Evolutionary conservation across 306 rosid species (phyloP).

Genomic region (Pyrus communis): DNA sequence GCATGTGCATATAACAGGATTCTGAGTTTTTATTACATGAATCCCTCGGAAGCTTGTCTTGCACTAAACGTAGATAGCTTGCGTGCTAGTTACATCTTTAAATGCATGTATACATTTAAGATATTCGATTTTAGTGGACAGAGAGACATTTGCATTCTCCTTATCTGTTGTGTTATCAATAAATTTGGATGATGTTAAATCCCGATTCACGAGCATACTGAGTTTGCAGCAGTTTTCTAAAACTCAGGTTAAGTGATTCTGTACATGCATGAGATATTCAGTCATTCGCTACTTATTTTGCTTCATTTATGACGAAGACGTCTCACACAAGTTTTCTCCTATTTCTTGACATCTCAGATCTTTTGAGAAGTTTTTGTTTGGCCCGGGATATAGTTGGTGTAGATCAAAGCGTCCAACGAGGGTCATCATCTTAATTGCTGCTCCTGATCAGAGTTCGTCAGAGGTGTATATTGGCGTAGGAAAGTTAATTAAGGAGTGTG

Average conservation of each 20-base stretch:
- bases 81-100: neutral
- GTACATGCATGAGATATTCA: constrained; percentile 7
- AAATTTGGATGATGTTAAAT: neutral
- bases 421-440: constrained; percentile 5
- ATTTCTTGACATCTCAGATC: neutral
- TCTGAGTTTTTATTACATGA: neutral
- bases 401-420: neutral
- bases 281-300: neutral
- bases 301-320: neutral
- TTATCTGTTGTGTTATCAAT: neutral
- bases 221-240: neutral
- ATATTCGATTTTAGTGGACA: neutral
- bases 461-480: neutral
- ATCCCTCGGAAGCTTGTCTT: neutral
- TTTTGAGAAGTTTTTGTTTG: neutral
- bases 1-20: neutral
- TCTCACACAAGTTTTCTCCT: neutral
- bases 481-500: neutral
- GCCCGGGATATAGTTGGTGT: neutral
- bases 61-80: neutral
- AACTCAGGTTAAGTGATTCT: neutral
- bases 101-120: neutral
- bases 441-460: neutral
- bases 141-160: neutral
- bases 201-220: neutral